Evolutionary conservation across 164 flowering plant genomes (phyloP), one percentile per base, ranked within the genome.

Genomic region (Cinnamomum chago): DNA sequence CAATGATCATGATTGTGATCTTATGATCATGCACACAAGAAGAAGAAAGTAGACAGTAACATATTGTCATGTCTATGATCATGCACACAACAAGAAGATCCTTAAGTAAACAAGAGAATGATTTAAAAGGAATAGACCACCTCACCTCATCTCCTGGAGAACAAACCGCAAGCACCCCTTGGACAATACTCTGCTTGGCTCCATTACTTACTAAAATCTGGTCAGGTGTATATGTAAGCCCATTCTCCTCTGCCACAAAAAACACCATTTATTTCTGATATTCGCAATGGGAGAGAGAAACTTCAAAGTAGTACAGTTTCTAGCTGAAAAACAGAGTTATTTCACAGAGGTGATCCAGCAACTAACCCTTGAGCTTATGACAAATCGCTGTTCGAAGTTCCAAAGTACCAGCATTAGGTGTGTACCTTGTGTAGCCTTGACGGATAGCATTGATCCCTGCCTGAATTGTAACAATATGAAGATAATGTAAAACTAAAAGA

Each of bases 391-490:
- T 30, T 2, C 98, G 90, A 62, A 95, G 86, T 77, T 95, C 98
- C 80, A 84, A 9, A 65, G 93, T 89, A 20, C 99, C 99, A 0
- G 91, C 92, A 90, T 92, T 95, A 60, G 97, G 96, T 22, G 97
- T 88, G 74, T 95, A 95, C 82, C 97, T 89, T 6, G 98, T 93
- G 82, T 83, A 83, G 67, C 98, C 97, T 78, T 95, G 92, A 67
- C 95, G 96, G 70, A 95, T 93, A 10, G 99, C 99, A 79, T 83
- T 90, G 6, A 95, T 92, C 65, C 99, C 99, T 75, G 99, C 99
- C 98, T 93, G 79, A 67, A 64, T 23, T 69, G 25, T 14, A 25
- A 68, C 18, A 68, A 22, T 11, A n/a, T 25, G 18, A 68, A 18
- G 13, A 47, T 17, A 40, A 68, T 13, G 47, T 50, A 68, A 68